Evolutionary conservation across 495 filamentous ascomycete genomes (phyloP), one percentile per base, ranked within the genome.

Genomic region (Aspergillus sparsus): DNA sequence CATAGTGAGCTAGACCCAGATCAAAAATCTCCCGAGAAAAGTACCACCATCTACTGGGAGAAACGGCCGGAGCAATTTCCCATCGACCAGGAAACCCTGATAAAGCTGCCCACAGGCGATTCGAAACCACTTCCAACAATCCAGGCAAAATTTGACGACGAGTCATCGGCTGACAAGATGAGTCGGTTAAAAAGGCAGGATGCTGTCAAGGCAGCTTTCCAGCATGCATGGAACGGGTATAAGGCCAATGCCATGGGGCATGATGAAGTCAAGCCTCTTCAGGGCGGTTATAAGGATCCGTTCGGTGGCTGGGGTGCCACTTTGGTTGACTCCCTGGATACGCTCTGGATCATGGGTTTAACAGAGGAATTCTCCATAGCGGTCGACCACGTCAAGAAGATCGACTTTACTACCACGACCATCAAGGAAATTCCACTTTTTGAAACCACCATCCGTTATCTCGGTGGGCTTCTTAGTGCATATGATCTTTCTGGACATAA

Each of bases 301-400:
- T 98, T 98, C 67, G 92, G 88, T 69, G 91, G 90, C 21, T 98
- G 94, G 94, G 94, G 89, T 18, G 94, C 94, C 5, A 97, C 94
- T 2, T 69, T 98, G 59, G 92, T 98, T 5, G 94, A 98, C 76
- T 73, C 88, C n/a, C 76, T 98, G 39, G 94, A 98, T 71, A 95
- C 93, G 0, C 76, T 98, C 13, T 98, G 92, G 92, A 94, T 98
- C 58, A 97, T 97, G 92, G 92, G 85, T 7, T 66, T 98, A 71
- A 86, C 90, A 70, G 80, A 90, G 7, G 93, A 98, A 63, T 98
- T 98, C 70, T 85, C 92, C 52, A 90, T 93, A 57, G 94, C 92
- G 12, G 82, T 91, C 10, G 78, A 87, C 57, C 85, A 83, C 21
- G 86, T 97, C 41, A 82, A 83, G 60, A 77, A 86, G 56, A 96